phyloP scores from a whole-genome alignment of 2,329 filamentous ascomycete genomes.

The Pyrenophora seminiperda region DNA sequence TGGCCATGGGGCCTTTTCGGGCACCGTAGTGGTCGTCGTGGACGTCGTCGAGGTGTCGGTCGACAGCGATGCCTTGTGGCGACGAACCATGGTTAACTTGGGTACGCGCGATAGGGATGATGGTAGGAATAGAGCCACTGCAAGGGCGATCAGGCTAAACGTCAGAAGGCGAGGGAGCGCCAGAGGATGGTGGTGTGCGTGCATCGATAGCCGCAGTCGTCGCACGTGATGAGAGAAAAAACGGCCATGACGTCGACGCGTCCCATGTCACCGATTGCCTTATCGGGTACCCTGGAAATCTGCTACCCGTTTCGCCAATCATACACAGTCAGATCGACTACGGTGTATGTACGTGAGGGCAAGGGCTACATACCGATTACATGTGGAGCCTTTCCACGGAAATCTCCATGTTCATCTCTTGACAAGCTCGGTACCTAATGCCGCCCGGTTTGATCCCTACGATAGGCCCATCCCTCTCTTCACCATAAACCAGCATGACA shows the following conservation, averaged over 20 bases:
- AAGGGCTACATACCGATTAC: too few species aligned
- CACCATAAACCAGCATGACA: too few species aligned
- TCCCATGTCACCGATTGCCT: not conserved
- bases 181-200: not conserved
- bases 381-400: too few species aligned
- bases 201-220: not conserved
- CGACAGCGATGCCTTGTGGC: slow-evolving; percentile 12
- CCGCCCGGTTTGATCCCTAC: too few species aligned
- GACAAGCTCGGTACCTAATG: too few species aligned
- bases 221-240: slow-evolving; percentile 4
- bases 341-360: too few species aligned
- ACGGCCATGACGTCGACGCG: slow-evolving; percentile 17
- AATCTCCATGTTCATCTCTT: too few species aligned
- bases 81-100: slow-evolving; percentile 38
- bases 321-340: too few species aligned
- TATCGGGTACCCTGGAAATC: not conserved
- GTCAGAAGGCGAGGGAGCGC: not conserved
- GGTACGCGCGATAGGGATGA: not conserved
- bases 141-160: not conserved
- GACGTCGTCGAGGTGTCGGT: slow-evolving; percentile 18
- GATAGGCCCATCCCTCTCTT: too few species aligned
- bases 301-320: too few species aligned
- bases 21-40: slow-evolving; percentile 44
- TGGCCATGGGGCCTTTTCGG: slow-evolving; percentile 50
- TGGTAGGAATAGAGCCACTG: not conserved